Conservation (phyloP, 2,329 filamentous ascomycete species). For the Fusarium incarnatum region DNA sequence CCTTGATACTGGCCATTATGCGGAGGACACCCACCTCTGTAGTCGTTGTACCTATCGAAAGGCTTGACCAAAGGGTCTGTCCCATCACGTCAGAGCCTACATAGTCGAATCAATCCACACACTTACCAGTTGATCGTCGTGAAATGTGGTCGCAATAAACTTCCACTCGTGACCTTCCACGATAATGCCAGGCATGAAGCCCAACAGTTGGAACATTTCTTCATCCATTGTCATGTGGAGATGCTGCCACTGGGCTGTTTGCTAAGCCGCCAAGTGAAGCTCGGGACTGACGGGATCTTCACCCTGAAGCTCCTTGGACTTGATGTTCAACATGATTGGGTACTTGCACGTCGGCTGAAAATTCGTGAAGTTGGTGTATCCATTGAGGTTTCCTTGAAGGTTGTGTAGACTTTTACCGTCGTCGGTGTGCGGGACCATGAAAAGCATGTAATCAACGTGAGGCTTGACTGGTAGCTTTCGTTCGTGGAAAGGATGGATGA, state of each 20-base stretch:
- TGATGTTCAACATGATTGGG: background rate
- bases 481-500: no score
- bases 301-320: background rate
- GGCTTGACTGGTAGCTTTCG: background rate
- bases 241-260: background rate
- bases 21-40: background rate
- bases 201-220: background rate
- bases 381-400: no score
- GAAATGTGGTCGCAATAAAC: background rate
- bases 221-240: no score
- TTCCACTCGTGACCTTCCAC: background rate
- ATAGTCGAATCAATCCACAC: accelerated
- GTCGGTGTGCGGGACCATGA: background rate
- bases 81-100: background rate
- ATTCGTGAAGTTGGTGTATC: no score
- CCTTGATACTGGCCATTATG: background rate
- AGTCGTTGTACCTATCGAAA: background rate
- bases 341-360: background rate
- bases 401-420: no score
- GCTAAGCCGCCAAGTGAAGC: background rate
- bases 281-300: background rate
- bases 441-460: background rate
- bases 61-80: background rate
- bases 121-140: background rate
- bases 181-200: background rate